Evolutionary conservation across 768 basidiomycete genomes (phyloP).

Genomic region (Leccinum longicurvipes): DNA sequence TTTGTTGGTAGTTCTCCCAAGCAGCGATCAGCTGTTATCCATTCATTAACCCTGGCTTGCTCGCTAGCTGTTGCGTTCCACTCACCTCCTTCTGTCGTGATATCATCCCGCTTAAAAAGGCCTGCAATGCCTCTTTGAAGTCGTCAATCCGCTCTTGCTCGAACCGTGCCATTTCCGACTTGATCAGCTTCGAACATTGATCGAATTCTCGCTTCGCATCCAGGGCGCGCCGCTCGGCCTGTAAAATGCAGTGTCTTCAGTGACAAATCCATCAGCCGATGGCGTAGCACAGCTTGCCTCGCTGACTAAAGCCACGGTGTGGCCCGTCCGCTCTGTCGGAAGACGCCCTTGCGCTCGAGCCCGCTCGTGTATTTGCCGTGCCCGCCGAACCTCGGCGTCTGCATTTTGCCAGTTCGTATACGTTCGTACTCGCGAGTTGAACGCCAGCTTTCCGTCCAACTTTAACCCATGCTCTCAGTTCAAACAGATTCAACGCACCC

Average conservation of each 20-base stretch:
- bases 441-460: slow-evolving; percentile 60
- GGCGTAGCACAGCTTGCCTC: slow-evolving; percentile 51
- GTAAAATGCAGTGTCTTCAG: background rate
- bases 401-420: slow-evolving; percentile 79
- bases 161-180: slow-evolving; percentile 85
- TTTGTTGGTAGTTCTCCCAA: slow-evolving; percentile 83
- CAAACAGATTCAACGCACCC: slow-evolving; percentile 46
- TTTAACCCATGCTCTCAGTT: background rate
- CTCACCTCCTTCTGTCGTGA: slow-evolving; percentile 74
- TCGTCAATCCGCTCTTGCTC: slow-evolving; percentile 93
- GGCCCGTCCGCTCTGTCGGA: slow-evolving; percentile 64
- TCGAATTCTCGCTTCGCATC: slow-evolving; percentile 90
- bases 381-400: slow-evolving; percentile 70
- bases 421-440: slow-evolving; percentile 80
- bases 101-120: slow-evolving; percentile 86
- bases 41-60: background rate
- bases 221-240: slow-evolving; percentile 83
- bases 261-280: background rate
- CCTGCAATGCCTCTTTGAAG: slow-evolving; percentile 81
- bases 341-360: slow-evolving; percentile 74
- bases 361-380: slow-evolving; percentile 77
- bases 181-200: slow-evolving; percentile 80
- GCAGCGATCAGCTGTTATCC: slow-evolving; percentile 58
- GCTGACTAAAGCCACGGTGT: slow-evolving; percentile 74
- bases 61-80: background rate